Evolutionary conservation across 768 basidiomycete species (phyloP).

Genomic region (Amanita thiersii): DNA sequence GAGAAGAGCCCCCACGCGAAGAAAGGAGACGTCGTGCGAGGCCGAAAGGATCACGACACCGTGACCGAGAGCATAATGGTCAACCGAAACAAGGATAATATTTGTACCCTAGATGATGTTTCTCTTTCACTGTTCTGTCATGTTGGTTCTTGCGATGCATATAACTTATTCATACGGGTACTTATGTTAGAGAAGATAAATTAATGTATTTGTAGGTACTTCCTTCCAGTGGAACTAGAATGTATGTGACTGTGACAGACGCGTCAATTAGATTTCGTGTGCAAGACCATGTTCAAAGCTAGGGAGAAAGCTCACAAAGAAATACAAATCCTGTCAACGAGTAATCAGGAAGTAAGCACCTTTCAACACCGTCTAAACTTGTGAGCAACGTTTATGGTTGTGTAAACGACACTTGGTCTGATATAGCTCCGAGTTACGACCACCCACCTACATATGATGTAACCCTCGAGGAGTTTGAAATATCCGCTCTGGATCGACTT

Average conservation of each 20-base stretch:
- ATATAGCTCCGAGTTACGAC: constrained; percentile 58
- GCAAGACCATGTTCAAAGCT: constrained; percentile 26
- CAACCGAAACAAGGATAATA: constrained; percentile 1
- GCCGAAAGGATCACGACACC: too few species aligned
- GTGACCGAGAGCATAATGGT: constrained; percentile 7
- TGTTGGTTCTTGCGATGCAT: not conserved
- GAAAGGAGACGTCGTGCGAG: constrained; percentile 22
- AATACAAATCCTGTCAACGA: constrained; percentile 17
- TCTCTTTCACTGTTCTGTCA: constrained; percentile 3
- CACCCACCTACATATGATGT: constrained; percentile 80
- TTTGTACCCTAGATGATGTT: not conserved
- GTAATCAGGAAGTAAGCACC: constrained; percentile 24
- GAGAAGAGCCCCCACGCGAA: constrained; percentile 38
- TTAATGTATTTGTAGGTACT: too few species aligned
- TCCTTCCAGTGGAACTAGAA: too few species aligned
- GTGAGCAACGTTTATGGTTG: constrained; percentile 29
- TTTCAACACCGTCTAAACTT: constrained; percentile 77
- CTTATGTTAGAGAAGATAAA: too few species aligned
- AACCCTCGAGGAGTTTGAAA: constrained; percentile 93
- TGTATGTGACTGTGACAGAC: not conserved
- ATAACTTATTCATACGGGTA: too few species aligned
- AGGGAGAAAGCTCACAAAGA: constrained; percentile 18
- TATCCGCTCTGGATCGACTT: constrained; percentile 79
- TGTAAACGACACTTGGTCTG: not conserved
- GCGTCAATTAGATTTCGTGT: not conserved